Base-by-base conservation (phyloP, 2,329 filamentous ascomycete species). In the Botrytis pseudocinerea region DNA sequence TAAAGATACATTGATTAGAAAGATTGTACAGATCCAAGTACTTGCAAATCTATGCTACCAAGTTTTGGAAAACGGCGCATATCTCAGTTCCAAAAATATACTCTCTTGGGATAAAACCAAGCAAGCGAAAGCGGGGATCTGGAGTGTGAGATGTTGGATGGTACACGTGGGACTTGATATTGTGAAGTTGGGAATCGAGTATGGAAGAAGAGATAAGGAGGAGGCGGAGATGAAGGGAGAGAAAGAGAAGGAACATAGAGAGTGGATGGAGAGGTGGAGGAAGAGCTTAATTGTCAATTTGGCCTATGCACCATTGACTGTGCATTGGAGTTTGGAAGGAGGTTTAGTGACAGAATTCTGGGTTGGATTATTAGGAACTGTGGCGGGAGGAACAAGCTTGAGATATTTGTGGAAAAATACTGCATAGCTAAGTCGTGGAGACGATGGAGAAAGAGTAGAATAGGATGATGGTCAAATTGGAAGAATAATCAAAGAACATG, bases 121-220 rank as follows among this genome's bases (percentile, higher is more conserved):
- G 65, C 87, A 92, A 80, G 86, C 82, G 42, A 85, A 84, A 76
- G 90, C 91, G 80, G 91, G 88, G 82, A 81, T 90, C 28, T 93
- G 91, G 90, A 94, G 92, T 82, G 90, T 89, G 73, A 87, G 94
- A 62, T 93, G 92, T 75, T 98, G 95, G 94, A 89, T 91, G 71
- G 86, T 87, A 38, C 94, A 94, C 83, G 90, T 97, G 10, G 88
- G 88, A 32, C 84, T 95, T 74, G 94, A 98, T 84, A 87, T 96
- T 75, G 85, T 90, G 68, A 85, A 92, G 75, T 83, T 97, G 74
- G 68, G 75, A 28, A 74, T 77, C 71, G 77, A 84, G 78, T 74
- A 60, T 61, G 44, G 54, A 35, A 76, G 77, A 54, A 80, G 80
- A 72, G 81, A 78, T 70, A 77, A 76, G 20, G 75, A 82, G 77